These are phyloP conservation scores for Discostella stelligera DNA, from an alignment of 352 stramenopile species.

Conservation along the genomic window DNA sequence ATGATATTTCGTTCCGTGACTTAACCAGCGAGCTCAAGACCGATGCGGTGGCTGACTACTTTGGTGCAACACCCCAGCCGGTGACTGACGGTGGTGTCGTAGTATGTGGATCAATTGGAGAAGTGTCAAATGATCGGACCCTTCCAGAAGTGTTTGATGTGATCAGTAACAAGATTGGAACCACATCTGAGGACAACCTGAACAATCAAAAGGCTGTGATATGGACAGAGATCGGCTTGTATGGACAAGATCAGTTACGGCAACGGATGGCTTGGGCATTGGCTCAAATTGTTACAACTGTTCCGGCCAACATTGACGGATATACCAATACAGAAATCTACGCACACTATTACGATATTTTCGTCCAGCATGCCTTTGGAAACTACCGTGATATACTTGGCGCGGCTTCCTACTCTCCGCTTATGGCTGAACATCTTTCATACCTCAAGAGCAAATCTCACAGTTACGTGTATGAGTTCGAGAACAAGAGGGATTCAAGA, in stretches of 20 bases:
- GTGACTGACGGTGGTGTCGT: constrained; percentile 34
- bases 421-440: constrained; percentile 71
- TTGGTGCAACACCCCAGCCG: constrained; percentile 32
- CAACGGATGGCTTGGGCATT: constrained; percentile 68
- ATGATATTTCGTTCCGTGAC: constrained; percentile 37
- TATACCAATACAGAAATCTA: constrained; percentile 50
- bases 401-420: constrained; percentile 43
- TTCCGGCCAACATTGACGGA: constrained; percentile 33
- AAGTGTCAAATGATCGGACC: constrained; percentile 38
- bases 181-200: background rate
- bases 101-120: constrained; percentile 50
- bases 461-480: constrained; percentile 49
- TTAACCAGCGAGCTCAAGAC: constrained; percentile 42
- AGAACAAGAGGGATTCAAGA: constrained; percentile 38
- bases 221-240: constrained; percentile 48
- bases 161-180: constrained; percentile 13
- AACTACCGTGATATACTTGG: constrained; percentile 72
- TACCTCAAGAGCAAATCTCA: constrained; percentile 62
- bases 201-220: constrained; percentile 50
- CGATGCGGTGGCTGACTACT: constrained; percentile 38
- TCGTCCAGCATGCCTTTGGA: constrained; percentile 76
- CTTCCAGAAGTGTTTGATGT: constrained; percentile 41
- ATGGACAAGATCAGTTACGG: constrained; percentile 60
- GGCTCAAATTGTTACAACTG: constrained; percentile 54
- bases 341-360: constrained; percentile 76